Evolutionary conservation across 164 flowering plant genomes (phyloP), one percentile per base, ranked within the genome.

Genomic region (Magnolia sinica): DNA sequence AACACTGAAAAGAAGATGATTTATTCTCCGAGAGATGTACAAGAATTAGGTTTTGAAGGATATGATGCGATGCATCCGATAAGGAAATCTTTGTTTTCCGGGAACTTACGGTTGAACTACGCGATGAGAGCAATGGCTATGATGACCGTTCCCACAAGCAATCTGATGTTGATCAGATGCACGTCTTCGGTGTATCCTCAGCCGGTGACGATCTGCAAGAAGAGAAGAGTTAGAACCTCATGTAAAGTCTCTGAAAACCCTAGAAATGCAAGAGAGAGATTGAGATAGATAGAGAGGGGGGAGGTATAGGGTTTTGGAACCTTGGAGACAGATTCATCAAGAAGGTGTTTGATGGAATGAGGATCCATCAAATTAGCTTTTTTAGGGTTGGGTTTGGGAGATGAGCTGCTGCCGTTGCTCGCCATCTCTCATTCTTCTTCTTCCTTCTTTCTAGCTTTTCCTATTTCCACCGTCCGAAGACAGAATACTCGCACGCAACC

Each of bases 81-180:
- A 79, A 96, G 85, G 71, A 96, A 85, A 58, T 91, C 83, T 72
- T 78, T 78, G 77, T 96, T 96, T 82, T 91, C 92, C 0, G 98
- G 98, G 82, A 94, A 94, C 79, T 94, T 94, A 22, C 87, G 87
- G 85, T 96, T 90, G 81, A 96, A 96, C 78, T 94, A 97, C 68
- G 98, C 99, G 2, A 91, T 78, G 2, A 96, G 88, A 9, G 98
- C 98, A 65, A 94, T 87, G 63, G 80, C 75, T 1, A 96, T 91
- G 71, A 94, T 88, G 50, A 89, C 74, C 3, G 83, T 73, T 71
- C 98, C 99, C 78, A 94, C 19, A 22, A 91, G 74, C 87, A 92
- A 80, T 73, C 85, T 86, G 0, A 90, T 58, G 80, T 96, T 96
- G 83, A 97, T 94, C 89, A 92, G 50, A 81, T 87, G 88, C 84